Evolutionary conservation across 2,329 filamentous ascomycete genomes (phyloP), one percentile per base, ranked within the genome.

Genomic region (Colletotrichum tanaceti): DNA sequence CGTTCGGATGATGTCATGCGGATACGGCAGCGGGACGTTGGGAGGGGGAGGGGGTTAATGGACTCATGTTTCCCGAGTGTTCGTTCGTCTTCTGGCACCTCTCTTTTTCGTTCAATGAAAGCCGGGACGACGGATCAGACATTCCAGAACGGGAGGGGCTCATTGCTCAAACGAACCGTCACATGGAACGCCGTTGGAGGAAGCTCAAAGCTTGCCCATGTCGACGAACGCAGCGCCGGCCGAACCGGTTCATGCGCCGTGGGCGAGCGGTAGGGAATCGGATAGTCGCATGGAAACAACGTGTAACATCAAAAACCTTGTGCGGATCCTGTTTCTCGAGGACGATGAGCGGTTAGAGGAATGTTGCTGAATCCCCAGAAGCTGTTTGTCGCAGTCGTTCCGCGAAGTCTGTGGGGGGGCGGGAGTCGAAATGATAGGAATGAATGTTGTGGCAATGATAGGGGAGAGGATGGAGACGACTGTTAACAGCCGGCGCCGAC

Each of bases 1-100:
- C 66, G 66, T 69, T 69, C 66, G 62, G 66, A 69, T 69, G 66
- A 69, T 69, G 66, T 69, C 66, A 69, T 69, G 62, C 61, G 55
- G 55, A 52, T 32, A 35, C 39, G 41, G 62, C 59, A 18, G 64
- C 53, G 59, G 64, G 24, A 67, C 39, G 35, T 35, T 58, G 50
- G 53, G 46, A 18, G 39, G n/a, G n/a, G n/a, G n/a, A n/a, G n/a
- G n/a, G n/a, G n/a, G n/a, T n/a, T 20, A 43, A 57, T 39, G n/a
- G 39, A 20, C n/a, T 44, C 20, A 35, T 39, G 41, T n/a, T 35
- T n/a, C 7, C n/a, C 47, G 28, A 28, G 28, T n/a, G n/a, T n/a
- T n/a, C n/a, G n/a, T n/a, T n/a, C n/a, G n/a, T 18, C 4, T 3
- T 32, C 35, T 32, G 13, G 22, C 16, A 28, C n/a, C 35, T n/a